Conservation (phyloP, 2,329 filamentous ascomycete species). For the Eutypella sp. region DNA sequence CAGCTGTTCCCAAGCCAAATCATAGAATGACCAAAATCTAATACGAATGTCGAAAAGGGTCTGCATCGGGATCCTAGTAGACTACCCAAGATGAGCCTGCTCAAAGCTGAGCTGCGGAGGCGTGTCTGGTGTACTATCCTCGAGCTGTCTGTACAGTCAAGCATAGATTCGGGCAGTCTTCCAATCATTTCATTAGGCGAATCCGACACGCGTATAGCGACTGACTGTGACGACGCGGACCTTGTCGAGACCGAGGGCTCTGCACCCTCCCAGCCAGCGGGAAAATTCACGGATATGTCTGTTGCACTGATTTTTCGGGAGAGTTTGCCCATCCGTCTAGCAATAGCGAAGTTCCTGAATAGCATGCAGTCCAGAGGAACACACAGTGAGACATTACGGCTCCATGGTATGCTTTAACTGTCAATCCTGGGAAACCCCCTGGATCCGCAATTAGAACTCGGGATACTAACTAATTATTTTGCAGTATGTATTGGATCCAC, state of each 20-base stretch:
- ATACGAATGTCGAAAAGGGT: constrained; percentile 27
- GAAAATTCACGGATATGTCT: constrained; percentile 43
- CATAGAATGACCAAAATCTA: not conserved
- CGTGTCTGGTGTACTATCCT: constrained; percentile 53
- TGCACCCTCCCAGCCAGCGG: constrained; percentile 5
- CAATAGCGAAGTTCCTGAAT: constrained; percentile 39
- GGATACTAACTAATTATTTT: not conserved
- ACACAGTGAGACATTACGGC: constrained; percentile 40
- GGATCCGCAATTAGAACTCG: not conserved
- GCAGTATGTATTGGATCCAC: not conserved
- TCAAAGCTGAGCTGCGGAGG: constrained; percentile 49
- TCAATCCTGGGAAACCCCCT: too few relatives aligned
- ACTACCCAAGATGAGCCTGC: constrained; percentile 41
- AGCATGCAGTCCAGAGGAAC: constrained; percentile 29
- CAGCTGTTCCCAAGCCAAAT: not conserved
- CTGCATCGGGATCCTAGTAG: constrained; percentile 51
- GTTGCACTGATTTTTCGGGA: constrained; percentile 42
- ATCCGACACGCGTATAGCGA: constrained; percentile 46
- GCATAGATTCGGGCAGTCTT: constrained; percentile 46
- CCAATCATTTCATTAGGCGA: constrained; percentile 41
- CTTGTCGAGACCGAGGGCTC: constrained; percentile 34
- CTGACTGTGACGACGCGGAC: constrained; percentile 48
- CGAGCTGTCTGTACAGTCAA: constrained; percentile 48
- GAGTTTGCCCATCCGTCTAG: constrained; percentile 39
- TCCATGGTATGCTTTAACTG: constrained; percentile 30